Evolutionary conservation across 148 eudicot genomes (phyloP).

Genomic region (Persicaria maculosa): DNA sequence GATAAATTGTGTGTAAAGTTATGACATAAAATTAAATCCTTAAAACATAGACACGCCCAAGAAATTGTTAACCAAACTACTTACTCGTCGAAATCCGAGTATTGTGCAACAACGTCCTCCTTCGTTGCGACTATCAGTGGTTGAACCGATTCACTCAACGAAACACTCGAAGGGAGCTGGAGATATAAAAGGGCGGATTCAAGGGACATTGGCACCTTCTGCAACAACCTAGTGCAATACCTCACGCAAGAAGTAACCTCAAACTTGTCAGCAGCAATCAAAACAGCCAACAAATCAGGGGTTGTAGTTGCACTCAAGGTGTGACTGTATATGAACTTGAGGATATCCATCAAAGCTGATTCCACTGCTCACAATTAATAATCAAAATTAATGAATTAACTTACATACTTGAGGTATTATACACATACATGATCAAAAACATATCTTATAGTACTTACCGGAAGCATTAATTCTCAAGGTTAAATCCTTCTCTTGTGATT

Average conservation of each 20-base stretch:
- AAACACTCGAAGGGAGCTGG: constrained; percentile 73
- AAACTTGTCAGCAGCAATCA: constrained; percentile 79
- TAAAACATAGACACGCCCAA: not conserved
- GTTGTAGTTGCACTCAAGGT: constrained; percentile 43
- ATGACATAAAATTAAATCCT: too few species aligned
- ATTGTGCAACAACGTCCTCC: constrained; percentile 57
- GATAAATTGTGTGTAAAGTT: not conserved
- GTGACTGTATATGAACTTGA: constrained; percentile 68
- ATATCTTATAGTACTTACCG: not conserved
- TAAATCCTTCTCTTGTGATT: not conserved
- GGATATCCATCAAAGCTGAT: constrained; percentile 66
- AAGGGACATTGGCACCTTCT: constrained; percentile 61
- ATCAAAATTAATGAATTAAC: not conserved
- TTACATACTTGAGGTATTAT: not conserved
- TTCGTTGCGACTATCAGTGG: constrained; percentile 74
- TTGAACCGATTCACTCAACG: constrained; percentile 69
- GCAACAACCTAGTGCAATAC: constrained; percentile 46
- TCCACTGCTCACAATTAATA: constrained; percentile 40
- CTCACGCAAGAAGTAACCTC: constrained; percentile 79
- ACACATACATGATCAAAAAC: too few species aligned
- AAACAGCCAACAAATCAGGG: constrained; percentile 53
- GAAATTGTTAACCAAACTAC: not conserved
- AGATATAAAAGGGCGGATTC: constrained; percentile 60
- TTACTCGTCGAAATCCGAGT: constrained; percentile 57
- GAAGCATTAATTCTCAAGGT: not conserved